Evolutionary conservation across 2,329 filamentous ascomycete genomes (phyloP).

Genomic region (Ceratocystis albifundus): DNA sequence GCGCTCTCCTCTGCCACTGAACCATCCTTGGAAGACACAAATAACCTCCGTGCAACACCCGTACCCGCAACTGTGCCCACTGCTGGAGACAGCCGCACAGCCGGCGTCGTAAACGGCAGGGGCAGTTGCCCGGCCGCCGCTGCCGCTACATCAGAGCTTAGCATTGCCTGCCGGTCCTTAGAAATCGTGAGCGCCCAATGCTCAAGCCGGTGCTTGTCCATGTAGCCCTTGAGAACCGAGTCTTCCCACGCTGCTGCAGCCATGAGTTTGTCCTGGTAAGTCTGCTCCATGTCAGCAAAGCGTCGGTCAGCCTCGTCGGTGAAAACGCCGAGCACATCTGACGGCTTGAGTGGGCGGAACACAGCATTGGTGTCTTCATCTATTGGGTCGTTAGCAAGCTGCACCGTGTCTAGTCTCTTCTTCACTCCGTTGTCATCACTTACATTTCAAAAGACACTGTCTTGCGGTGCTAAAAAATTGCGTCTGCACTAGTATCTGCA

Average conservation of each 20-base stretch:
- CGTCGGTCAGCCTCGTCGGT: constrained; percentile 50
- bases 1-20: not conserved
- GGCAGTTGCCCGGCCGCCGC: constrained; percentile 7
- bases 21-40: constrained; percentile 7
- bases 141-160: constrained; percentile 30
- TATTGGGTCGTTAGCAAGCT: constrained; percentile 24
- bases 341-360: constrained; percentile 39
- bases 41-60: constrained; percentile 5
- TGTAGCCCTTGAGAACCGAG: constrained; percentile 47
- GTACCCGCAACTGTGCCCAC: not conserved
- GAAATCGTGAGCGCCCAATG: constrained; percentile 47
- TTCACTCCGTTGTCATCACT: constrained; percentile 29
- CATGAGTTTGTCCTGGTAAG: constrained; percentile 54
- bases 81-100: not conserved
- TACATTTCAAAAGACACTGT: constrained; percentile 54
- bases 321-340: constrained; percentile 47
- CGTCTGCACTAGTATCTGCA: constrained; percentile 51
- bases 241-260: constrained; percentile 66
- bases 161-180: constrained; percentile 31
- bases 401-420: constrained; percentile 27
- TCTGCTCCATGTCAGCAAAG: constrained; percentile 48
- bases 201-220: constrained; percentile 57
- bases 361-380: constrained; percentile 34
- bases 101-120: not conserved
- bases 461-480: constrained; percentile 56